phyloP scores from a whole-genome alignment of 2,329 filamentous ascomycete genomes.

The Blastomyces silverae region DNA sequence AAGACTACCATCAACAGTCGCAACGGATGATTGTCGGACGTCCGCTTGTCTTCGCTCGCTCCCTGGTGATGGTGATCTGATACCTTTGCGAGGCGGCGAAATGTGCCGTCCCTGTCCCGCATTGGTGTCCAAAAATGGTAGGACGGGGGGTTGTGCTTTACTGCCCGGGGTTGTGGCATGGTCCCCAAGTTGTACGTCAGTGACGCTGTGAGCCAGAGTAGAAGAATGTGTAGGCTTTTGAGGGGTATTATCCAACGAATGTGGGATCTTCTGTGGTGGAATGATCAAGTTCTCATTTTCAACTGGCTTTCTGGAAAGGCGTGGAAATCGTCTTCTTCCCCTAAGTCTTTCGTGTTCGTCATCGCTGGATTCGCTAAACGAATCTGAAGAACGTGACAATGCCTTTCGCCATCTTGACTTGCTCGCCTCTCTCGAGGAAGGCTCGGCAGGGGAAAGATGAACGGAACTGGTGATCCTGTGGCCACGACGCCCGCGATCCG shows the following conservation, averaged over 20 bases:
- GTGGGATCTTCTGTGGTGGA: neutral
- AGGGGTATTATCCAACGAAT: neutral
- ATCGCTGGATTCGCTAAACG: constrained; percentile 54
- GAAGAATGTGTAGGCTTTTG: neutral
- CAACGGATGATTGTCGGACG: neutral
- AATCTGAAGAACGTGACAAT: constrained; percentile 46
- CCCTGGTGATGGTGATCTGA: constrained; percentile 1
- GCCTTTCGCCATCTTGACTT: constrained; percentile 50
- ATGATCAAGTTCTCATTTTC: constrained; percentile 4
- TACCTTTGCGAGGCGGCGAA: neutral
- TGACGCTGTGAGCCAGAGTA: neutral
- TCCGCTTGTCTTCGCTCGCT: constrained; percentile 1
- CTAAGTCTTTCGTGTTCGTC: constrained; percentile 21
- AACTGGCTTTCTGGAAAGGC: constrained; percentile 15
- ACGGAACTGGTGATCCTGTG: constrained; percentile 55
- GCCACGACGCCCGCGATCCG: constrained; percentile 51
- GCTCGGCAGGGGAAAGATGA: constrained; percentile 51
- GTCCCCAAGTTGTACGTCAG: neutral
- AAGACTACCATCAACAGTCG: constrained; percentile 1
- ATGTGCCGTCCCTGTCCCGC: neutral
- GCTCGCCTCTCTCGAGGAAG: constrained; percentile 43
- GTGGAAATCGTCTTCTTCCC: constrained; percentile 13
- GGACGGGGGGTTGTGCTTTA: neutral
- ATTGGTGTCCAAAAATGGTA: constrained; percentile 14
- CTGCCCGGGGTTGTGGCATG: neutral